These are phyloP conservation scores for Xanthoconium stramineum DNA, from an alignment of 768 basidiomycete genomes.

Conservation along the genomic window DNA sequence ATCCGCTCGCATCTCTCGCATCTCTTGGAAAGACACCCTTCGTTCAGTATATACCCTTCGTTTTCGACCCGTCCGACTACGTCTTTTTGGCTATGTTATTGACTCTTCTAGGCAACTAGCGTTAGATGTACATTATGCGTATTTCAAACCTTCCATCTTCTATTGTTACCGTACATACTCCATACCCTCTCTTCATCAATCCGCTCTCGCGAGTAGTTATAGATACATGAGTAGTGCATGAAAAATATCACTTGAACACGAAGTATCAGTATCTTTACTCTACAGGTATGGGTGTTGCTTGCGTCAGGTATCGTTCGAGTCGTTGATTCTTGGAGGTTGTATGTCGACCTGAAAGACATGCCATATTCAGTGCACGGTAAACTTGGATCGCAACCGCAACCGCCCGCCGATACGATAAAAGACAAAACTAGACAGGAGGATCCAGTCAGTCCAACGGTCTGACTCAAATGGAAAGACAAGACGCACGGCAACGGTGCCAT, in stretches of 20 bases:
- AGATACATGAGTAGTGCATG: not conserved
- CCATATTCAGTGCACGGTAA: constrained; percentile 30
- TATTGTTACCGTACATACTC: constrained; percentile 7
- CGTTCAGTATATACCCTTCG: not conserved
- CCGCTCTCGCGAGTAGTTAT: not conserved
- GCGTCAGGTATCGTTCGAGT: too few relatives aligned
- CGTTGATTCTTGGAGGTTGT: not conserved
- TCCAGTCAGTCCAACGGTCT: not conserved
- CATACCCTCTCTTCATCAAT: not conserved
- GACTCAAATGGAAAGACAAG: too few relatives aligned
- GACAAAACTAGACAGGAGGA: constrained; percentile 36
- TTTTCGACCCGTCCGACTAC: not conserved
- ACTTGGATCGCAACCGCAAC: constrained; percentile 42
- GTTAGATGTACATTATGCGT: constrained; percentile 23
- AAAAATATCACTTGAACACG: not conserved
- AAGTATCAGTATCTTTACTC: too few relatives aligned
- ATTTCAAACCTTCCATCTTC: constrained; percentile 1
- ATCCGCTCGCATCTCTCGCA: not conserved
- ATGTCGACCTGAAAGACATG: not conserved
- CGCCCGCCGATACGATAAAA: constrained; percentile 46
- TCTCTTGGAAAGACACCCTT: not conserved
- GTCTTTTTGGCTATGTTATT: constrained; percentile 6
- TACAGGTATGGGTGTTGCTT: too few relatives aligned
- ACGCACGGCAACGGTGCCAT: constrained; percentile 64
- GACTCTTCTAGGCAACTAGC: constrained; percentile 8